Evolutionary conservation across 73 alveolate species (phyloP).

Genomic region (Paramecium caudatum): DNA sequence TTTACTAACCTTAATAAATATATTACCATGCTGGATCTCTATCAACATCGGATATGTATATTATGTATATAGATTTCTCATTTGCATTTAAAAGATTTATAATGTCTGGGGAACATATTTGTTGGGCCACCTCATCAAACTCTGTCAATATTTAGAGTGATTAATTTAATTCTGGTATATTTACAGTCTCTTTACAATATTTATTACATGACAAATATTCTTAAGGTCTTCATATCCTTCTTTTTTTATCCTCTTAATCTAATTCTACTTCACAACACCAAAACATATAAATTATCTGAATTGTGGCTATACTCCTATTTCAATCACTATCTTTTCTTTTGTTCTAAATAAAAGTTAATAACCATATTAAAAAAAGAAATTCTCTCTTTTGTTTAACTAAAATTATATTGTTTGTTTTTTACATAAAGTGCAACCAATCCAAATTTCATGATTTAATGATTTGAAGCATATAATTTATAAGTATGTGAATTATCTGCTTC

Average conservation of each 20-base stretch:
- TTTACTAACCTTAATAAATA: slow-evolving; percentile 19
- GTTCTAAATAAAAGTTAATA: slow-evolving; percentile 26
- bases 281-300: slow-evolving; percentile 43
- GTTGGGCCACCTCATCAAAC: slow-evolving; percentile 47
- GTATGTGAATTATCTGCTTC: slow-evolving; percentile 61
- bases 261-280: slow-evolving; percentile 1
- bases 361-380: slow-evolving; percentile 52
- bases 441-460: slow-evolving; percentile 32
- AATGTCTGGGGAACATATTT: slow-evolving; percentile 25
- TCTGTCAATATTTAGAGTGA: slow-evolving; percentile 17
- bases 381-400: slow-evolving; percentile 44
- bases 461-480: slow-evolving; percentile 47
- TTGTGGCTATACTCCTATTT: slow-evolving; percentile 40
- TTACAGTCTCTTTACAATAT: slow-evolving; percentile 4
- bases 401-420: neutral
- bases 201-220: slow-evolving; percentile 58
- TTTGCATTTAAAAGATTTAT: slow-evolving; percentile 6
- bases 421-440: slow-evolving; percentile 48
- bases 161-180: slow-evolving; percentile 53
- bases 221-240: slow-evolving; percentile 67
- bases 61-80: slow-evolving; percentile 5
- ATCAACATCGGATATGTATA: slow-evolving; percentile 61
- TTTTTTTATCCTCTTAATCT: slow-evolving; percentile 10
- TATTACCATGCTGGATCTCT: slow-evolving; percentile 55
- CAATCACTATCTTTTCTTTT: slow-evolving; percentile 51